Evolutionary conservation across 331 rosid genomes (phyloP).

Genomic region (Prunus yedoensis): DNA sequence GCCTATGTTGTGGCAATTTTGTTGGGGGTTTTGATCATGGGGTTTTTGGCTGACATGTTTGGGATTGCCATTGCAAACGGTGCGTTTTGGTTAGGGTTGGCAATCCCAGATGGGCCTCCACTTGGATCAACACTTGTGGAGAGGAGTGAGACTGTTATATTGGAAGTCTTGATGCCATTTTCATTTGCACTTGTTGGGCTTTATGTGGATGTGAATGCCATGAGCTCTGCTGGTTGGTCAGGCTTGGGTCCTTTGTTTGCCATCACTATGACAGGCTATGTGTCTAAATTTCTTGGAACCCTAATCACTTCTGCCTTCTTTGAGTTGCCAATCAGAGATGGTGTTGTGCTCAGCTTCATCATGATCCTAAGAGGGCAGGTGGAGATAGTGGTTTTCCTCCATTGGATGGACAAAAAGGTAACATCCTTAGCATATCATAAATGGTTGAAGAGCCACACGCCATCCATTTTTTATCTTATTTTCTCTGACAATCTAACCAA

Average conservation of each 20-base stretch:
- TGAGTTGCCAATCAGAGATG: slow-evolving; percentile 51
- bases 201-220: slow-evolving; percentile 34
- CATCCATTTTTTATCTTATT: no score
- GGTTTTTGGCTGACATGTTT: slow-evolving; percentile 47
- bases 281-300: slow-evolving; percentile 38
- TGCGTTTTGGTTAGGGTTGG: slow-evolving; percentile 61
- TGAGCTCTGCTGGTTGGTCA: slow-evolving; percentile 43
- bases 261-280: slow-evolving; percentile 40
- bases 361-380: slow-evolving; percentile 72
- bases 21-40: slow-evolving; percentile 41
- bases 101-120: slow-evolving; percentile 70
- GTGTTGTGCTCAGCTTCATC: slow-evolving; percentile 49
- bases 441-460: no score
- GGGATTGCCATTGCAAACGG: slow-evolving; percentile 71
- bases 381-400: slow-evolving; percentile 59
- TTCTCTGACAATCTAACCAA: no score
- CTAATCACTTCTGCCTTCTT: slow-evolving; percentile 33
- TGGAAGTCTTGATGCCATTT: slow-evolving; percentile 59
- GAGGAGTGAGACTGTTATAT: slow-evolving; percentile 37
- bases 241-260: slow-evolving; percentile 43
- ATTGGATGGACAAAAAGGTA: slow-evolving; percentile 73
- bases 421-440: no score
- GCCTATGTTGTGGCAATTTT: slow-evolving; percentile 38
- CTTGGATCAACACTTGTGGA: slow-evolving; percentile 53
- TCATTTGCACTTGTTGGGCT: slow-evolving; percentile 54